Evolutionary conservation across 495 filamentous ascomycete genomes (phyloP).

Genomic region (Annulohypoxylon maeteangense): DNA sequence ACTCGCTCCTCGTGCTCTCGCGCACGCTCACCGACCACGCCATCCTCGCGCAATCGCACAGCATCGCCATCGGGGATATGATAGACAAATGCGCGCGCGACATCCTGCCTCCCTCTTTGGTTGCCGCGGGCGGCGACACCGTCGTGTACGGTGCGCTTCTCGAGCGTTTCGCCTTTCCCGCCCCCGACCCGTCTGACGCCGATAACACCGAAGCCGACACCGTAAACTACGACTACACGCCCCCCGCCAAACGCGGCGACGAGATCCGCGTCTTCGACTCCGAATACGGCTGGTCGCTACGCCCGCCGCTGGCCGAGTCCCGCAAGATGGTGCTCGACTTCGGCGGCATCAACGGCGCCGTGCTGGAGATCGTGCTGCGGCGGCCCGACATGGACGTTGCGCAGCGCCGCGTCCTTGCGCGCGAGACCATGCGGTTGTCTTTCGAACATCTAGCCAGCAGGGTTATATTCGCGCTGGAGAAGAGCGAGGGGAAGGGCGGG

Average conservation of each 20-base stretch:
- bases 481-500: neutral
- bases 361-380: conserved; percentile 44
- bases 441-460: conserved; percentile 89
- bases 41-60: conserved; percentile 73
- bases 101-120: conserved; percentile 67
- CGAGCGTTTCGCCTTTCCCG: conserved; percentile 78
- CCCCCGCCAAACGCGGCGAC: conserved; percentile 64
- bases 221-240: conserved; percentile 62
- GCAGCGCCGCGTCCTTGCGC: conserved; percentile 73
- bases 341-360: conserved; percentile 49
- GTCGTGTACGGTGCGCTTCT: conserved; percentile 83
- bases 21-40: conserved; percentile 68
- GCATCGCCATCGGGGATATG: conserved; percentile 85
- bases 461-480: conserved; percentile 70
- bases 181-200: neutral
- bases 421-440: conserved; percentile 76
- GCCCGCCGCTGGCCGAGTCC: conserved; percentile 46
- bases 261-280: conserved; percentile 55
- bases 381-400: conserved; percentile 45
- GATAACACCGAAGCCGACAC: neutral
- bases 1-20: conserved; percentile 86
- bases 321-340: conserved; percentile 53
- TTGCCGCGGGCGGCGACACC: conserved; percentile 53
- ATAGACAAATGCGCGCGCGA: conserved; percentile 85
- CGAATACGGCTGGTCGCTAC: conserved; percentile 46